phyloP scores from a whole-genome alignment of 1,139 yeast species.

The Pichia sp. region DNA sequence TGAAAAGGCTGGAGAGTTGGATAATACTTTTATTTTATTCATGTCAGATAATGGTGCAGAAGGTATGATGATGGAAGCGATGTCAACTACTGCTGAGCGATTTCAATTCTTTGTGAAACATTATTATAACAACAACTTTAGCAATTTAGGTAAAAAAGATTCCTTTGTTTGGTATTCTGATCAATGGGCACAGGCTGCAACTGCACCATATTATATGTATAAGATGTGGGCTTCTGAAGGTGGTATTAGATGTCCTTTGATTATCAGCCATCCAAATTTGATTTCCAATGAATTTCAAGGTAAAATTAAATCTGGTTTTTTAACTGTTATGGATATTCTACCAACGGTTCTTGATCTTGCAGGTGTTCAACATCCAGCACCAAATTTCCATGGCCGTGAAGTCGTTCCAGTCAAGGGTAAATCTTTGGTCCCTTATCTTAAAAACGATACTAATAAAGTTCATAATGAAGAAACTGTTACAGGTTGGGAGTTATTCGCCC shows the following conservation, averaged over 20 bases:
- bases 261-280: conserved; percentile 37
- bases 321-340: conserved; percentile 52
- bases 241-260: conserved; percentile 49
- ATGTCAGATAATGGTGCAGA: conserved; percentile 61
- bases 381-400: conserved; percentile 35
- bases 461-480: conserved; percentile 43
- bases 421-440: conserved; percentile 36
- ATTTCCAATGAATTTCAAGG: conserved; percentile 15
- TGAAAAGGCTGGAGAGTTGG: conserved; percentile 37
- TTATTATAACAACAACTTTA: conserved; percentile 39
- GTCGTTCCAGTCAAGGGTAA: conserved; percentile 39
- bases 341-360: conserved; percentile 50
- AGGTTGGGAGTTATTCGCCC: conserved; percentile 57
- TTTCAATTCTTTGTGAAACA: conserved; percentile 28
- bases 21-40: conserved; percentile 47
- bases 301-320: conserved; percentile 34
- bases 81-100: conserved; percentile 35
- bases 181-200: conserved; percentile 63
- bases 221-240: conserved; percentile 51
- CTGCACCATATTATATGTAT: conserved; percentile 49
- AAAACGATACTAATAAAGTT: conserved; percentile 28
- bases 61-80: conserved; percentile 51
- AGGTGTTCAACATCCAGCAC: conserved; percentile 38
- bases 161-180: conserved; percentile 51
- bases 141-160: conserved; percentile 43